phyloP scores from a whole-genome alignment of 1,284 basidiomycete genomes.

The Tylopilus sp. region DNA sequence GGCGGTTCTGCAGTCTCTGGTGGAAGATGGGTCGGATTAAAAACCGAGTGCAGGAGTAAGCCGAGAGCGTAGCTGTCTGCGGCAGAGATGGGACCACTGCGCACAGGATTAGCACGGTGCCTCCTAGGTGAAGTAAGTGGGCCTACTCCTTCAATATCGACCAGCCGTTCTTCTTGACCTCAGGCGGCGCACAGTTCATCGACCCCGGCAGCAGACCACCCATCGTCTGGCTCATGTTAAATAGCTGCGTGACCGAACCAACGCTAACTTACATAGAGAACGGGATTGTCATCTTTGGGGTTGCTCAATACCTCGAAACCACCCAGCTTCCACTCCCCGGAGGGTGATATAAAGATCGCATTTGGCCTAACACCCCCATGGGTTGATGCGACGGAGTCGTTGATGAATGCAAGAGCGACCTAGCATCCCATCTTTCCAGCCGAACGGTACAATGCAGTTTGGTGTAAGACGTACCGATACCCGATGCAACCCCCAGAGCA shows the following conservation, averaged over 20 bases:
- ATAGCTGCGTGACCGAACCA: constrained; percentile 4
- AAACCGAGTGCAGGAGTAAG: constrained; percentile 76
- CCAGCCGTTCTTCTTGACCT: constrained; percentile 91
- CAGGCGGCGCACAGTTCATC: constrained; percentile 66
- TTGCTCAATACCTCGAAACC: constrained; percentile 90
- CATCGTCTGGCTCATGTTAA: constrained; percentile 51
- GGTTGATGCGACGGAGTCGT: constrained; percentile 78
- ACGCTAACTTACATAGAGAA: constrained; percentile 67
- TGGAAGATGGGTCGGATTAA: constrained; percentile 74
- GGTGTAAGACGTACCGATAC: constrained; percentile 59
- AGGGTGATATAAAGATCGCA: constrained; percentile 83
- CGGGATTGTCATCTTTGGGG: constrained; percentile 67
- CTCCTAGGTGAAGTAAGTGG: not conserved
- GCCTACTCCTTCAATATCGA: constrained; percentile 74
- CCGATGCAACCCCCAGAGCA: constrained; percentile 89
- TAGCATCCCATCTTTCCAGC: constrained; percentile 31
- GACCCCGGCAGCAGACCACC: constrained; percentile 64
- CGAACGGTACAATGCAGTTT: not conserved
- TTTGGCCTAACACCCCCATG: constrained; percentile 82
- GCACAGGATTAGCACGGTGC: constrained; percentile 3
- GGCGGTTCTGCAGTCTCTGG: constrained; percentile 67
- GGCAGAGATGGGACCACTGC: constrained; percentile 64
- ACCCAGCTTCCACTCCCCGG: constrained; percentile 94
- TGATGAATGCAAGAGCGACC: constrained; percentile 90
- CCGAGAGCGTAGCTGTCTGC: constrained; percentile 86